Conservation (phyloP, 202 grass and related monocot species). For the Schoenoplectus tabernaemontani region DNA sequence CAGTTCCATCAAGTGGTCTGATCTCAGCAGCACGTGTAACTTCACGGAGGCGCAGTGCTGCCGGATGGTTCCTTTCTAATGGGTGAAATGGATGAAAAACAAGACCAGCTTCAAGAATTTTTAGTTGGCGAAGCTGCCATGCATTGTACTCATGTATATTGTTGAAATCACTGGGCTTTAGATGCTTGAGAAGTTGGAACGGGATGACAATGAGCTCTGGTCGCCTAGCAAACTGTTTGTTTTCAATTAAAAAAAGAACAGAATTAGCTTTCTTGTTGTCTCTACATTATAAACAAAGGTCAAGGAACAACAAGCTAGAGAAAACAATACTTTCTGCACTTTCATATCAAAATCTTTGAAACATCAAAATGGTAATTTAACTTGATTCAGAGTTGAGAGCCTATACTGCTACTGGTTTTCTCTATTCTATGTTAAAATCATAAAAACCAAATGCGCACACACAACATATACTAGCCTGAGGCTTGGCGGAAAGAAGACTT, state of each 20-base stretch:
- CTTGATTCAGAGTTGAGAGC: neutral
- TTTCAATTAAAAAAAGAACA: neutral
- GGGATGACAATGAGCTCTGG: conserved; percentile 50
- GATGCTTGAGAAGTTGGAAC: conserved; percentile 52
- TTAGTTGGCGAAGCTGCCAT: conserved; percentile 64
- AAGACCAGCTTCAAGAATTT: conserved; percentile 47
- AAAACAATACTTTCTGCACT: neutral
- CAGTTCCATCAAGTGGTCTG: conserved; percentile 31
- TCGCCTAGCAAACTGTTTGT: conserved; percentile 33
- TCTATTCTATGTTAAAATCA: neutral
- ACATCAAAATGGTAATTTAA: neutral
- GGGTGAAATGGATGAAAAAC: conserved; percentile 35
- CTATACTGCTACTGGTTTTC: neutral
- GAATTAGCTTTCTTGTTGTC: neutral
- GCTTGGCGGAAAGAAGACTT: conserved; percentile 32
- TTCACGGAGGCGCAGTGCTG: conserved; percentile 31
- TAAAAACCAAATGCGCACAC: neutral
- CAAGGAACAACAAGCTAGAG: neutral
- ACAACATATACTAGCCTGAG: conserved; percentile 20
- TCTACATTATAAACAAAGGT: neutral
- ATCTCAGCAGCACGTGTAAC: conserved; percentile 5
- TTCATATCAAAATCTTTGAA: conserved; percentile 1
- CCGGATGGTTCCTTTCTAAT: conserved; percentile 29
- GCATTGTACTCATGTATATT: conserved; percentile 39
- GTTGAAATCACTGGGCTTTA: conserved; percentile 42